Conservation (phyloP, 148 eudicot genomes). For the Diospyros kaki region DNA sequence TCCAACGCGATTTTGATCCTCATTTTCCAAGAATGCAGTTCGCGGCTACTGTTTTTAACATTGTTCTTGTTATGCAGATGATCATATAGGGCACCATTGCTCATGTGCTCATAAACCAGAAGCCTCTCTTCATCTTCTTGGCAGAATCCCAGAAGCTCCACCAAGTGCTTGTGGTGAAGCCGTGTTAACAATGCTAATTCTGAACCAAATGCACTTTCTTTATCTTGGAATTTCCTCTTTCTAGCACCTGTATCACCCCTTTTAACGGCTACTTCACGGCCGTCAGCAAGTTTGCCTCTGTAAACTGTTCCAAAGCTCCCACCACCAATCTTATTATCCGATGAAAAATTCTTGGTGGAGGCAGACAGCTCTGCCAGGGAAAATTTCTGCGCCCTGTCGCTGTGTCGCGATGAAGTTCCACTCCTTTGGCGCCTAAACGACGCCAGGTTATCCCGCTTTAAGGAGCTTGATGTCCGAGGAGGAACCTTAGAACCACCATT, state of each 20-base stretch:
- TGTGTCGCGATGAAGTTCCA: constrained; percentile 39
- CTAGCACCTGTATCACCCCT: constrained; percentile 34
- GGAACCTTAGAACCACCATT: constrained; percentile 31
- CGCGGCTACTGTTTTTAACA: constrained; percentile 17
- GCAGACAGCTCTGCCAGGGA: constrained; percentile 37
- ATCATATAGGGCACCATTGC: constrained; percentile 48
- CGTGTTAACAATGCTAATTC: constrained; percentile 36
- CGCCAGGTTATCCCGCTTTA: constrained; percentile 27
- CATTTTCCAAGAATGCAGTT: constrained; percentile 45
- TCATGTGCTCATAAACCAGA: constrained; percentile 53
- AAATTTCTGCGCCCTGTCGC: constrained; percentile 40
- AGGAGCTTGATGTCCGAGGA: constrained; percentile 40
- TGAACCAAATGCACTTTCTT: constrained; percentile 32
- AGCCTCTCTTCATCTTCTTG: constrained; percentile 48
- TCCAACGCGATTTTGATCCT: constrained; percentile 59
- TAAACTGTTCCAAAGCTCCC: constrained; percentile 61
- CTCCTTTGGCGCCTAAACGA: constrained; percentile 37
- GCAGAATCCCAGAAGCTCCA: constrained; percentile 53
- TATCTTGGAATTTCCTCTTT: constrained; percentile 25
- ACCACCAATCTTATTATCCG: constrained; percentile 46
- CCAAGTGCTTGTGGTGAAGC: constrained; percentile 65
- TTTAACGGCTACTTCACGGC: constrained; percentile 58
- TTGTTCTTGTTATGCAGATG: constrained; percentile 36
- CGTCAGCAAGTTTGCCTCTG: constrained; percentile 38
- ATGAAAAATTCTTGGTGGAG: constrained; percentile 43